Conservation (phyloP, 1,284 basidiomycete species). For the Flammula alnicola region DNA sequence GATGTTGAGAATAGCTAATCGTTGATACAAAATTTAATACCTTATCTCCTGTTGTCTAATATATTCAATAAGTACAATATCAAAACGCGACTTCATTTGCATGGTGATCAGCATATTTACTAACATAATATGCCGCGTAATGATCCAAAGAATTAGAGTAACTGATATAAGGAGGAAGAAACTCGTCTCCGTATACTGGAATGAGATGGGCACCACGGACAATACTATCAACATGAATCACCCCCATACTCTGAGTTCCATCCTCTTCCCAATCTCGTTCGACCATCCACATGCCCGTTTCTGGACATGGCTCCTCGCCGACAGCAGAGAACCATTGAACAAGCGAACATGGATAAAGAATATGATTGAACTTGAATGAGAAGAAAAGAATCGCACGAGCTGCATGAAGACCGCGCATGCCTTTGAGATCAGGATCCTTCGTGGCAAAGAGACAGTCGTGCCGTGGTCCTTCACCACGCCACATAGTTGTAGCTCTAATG, state of each 20-base stretch:
- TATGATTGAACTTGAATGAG: slow-evolving; percentile 15
- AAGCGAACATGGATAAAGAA: slow-evolving; percentile 11
- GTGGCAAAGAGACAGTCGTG: slow-evolving; percentile 12
- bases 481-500: slow-evolving; percentile 7
- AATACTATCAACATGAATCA: slow-evolving; percentile 15
- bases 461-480: slow-evolving; percentile 4
- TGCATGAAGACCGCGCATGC: slow-evolving; percentile 8
- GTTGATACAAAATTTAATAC: no score
- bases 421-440: slow-evolving; percentile 3
- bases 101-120: slow-evolving; percentile 7
- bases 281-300: slow-evolving; percentile 29
- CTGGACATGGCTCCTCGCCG: slow-evolving; percentile 20
- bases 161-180: background rate
- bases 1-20: no score
- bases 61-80: background rate
- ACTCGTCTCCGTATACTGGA: background rate
- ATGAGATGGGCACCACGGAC: slow-evolving; percentile 13
- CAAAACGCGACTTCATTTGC: slow-evolving; percentile 5
- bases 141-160: slow-evolving; percentile 6
- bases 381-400: slow-evolving; percentile 23
- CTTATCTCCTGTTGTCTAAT: no score
- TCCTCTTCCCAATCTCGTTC: slow-evolving; percentile 15
- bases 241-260: background rate
- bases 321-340: slow-evolving; percentile 25
- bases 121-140: slow-evolving; percentile 8